A percentile compares a stretch with the other conserved stretches of the same genome.
phyloP scores from a whole-genome alignment of 768 basidiomycete species.

The Calocybe gangraenosa region DNA sequence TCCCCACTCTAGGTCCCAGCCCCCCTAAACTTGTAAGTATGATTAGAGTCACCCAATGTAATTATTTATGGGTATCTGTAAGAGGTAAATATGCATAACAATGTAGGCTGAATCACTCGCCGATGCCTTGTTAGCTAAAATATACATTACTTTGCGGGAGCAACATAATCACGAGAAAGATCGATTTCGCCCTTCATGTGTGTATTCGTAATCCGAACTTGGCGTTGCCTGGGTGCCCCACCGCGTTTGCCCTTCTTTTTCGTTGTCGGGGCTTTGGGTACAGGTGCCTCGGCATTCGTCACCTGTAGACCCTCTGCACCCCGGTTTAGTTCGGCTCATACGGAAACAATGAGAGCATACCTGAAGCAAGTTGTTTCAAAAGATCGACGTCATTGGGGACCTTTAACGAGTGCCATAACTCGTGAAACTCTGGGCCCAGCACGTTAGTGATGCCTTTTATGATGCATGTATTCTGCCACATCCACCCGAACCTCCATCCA shows the following conservation, averaged over 20 bases:
- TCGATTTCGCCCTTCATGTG: conserved; percentile 88
- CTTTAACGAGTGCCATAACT: conserved; percentile 81
- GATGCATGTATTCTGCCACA: conserved; percentile 1
- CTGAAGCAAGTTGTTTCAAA: conserved; percentile 69
- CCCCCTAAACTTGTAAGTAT: no score
- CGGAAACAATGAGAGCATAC: conserved; percentile 31
- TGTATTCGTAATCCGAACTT: conserved; percentile 82
- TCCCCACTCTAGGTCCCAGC: no score
- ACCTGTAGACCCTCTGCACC: conserved; percentile 73
- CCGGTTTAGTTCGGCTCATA: conserved; percentile 9
- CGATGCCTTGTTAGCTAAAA: neutral
- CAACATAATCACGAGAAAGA: conserved; percentile 66
- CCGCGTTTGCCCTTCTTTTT: conserved; percentile 85
- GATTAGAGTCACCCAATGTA: no score
- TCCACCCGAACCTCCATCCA: conserved; percentile 6
- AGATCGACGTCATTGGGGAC: conserved; percentile 87
- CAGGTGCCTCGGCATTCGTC: conserved; percentile 60
- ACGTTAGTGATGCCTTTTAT: conserved; percentile 10
- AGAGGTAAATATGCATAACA: conserved; percentile 5
- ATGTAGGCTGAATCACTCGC: neutral
- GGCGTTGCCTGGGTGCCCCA: conserved; percentile 66
- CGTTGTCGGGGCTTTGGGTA: conserved; percentile 47
- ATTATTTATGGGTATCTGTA: conserved; percentile 7
- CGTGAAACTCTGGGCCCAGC: conserved; percentile 65
- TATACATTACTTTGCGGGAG: conserved; percentile 29